phyloP scores from a whole-genome alignment of 305 asterid species.

The Fraxinus xanthoxyloides region DNA sequence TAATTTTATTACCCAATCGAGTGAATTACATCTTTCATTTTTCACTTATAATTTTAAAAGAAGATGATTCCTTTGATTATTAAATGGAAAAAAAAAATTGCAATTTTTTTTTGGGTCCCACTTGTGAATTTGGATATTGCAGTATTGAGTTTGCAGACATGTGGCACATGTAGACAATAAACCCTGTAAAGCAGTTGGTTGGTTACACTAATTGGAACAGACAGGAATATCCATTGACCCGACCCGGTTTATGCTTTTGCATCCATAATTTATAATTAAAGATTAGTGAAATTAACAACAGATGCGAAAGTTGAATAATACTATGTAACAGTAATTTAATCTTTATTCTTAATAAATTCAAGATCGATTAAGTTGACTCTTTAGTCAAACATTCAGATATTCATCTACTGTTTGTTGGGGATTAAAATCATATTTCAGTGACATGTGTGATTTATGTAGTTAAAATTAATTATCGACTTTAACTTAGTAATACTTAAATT shows the following conservation, averaged over 20 bases:
- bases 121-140: neutral
- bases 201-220: neutral
- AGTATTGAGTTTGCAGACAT: slow-evolving; percentile 22
- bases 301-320: too few relatives aligned
- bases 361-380: neutral
- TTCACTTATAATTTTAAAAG: neutral
- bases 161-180: slow-evolving; percentile 19
- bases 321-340: neutral
- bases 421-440: too few relatives aligned
- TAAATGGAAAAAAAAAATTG: too few relatives aligned
- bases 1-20: neutral
- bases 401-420: too few relatives aligned
- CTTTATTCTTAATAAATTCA: too few relatives aligned
- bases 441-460: too few relatives aligned
- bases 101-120: neutral
- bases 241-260: neutral
- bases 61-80: too few relatives aligned
- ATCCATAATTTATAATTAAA: too few relatives aligned
- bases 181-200: neutral
- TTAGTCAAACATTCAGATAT: too few relatives aligned
- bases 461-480: too few relatives aligned
- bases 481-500: too few relatives aligned
- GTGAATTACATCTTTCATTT: neutral
- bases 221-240: neutral
- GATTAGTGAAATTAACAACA: too few relatives aligned